Percentiles rank a stretch among this genome's conserved stretches.
phyloP scores from a whole-genome alignment of 1,284 basidiomycete species.

The Somion occarium region DNA sequence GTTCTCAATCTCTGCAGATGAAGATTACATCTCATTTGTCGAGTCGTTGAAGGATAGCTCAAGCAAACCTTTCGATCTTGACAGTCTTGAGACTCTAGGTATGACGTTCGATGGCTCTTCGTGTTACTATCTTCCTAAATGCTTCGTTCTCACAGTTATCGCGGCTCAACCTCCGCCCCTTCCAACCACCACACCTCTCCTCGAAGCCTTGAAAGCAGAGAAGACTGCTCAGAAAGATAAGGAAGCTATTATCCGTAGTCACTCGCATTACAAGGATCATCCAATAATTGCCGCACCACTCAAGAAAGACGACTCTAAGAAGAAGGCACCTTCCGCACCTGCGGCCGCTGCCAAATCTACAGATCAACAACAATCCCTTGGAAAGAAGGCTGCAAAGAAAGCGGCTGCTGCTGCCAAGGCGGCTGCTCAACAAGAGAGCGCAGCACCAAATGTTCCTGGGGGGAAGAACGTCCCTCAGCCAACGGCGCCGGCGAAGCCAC shows the following conservation, averaged over 20 bases:
- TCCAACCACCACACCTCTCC: slow-evolving; percentile 81
- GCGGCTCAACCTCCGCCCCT: slow-evolving; percentile 49
- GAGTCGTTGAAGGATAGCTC: slow-evolving; percentile 50
- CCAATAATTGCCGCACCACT: slow-evolving; percentile 20
- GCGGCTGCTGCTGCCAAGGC: slow-evolving; percentile 3
- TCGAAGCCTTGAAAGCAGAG: slow-evolving; percentile 84
- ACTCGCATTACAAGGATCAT: slow-evolving; percentile 60
- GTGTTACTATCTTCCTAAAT: slow-evolving; percentile 1
- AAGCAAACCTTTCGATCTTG: slow-evolving; percentile 46
- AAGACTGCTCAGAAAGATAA: slow-evolving; percentile 69
- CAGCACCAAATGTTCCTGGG: background rate
- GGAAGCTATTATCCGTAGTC: slow-evolving; percentile 62
- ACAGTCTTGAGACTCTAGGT: slow-evolving; percentile 63
- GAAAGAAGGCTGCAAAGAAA: slow-evolving; percentile 39
- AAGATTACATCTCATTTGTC: slow-evolving; percentile 68
- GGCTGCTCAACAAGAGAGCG: slow-evolving; percentile 1
- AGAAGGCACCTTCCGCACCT: slow-evolving; percentile 29
- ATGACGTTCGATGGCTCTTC: slow-evolving; percentile 23
- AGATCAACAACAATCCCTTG: slow-evolving; percentile 1
- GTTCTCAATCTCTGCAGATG: slow-evolving; percentile 22
- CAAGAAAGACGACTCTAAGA: slow-evolving; percentile 52
- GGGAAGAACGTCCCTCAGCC: background rate
- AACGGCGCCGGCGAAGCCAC: slow-evolving; percentile 15
- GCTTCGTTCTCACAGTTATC: slow-evolving; percentile 40
- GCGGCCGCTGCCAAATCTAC: slow-evolving; percentile 19